Evolutionary conservation across 345 rosid species (phyloP).

Genomic region (Eucalyptus coolabah): DNA sequence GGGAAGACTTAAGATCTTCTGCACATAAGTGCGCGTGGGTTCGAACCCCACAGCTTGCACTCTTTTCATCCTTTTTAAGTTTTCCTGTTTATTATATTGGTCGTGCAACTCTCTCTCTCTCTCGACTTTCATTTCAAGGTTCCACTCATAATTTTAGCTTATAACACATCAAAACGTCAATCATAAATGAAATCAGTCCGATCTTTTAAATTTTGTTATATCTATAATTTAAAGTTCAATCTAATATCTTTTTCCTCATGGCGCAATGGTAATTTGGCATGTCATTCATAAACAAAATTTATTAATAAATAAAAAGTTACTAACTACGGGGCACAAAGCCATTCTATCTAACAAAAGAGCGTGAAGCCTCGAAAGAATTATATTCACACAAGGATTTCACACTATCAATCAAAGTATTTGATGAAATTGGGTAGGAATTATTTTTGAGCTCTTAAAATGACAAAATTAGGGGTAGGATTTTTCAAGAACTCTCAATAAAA

Average conservation of each 20-base stretch:
- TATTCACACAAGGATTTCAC: not conserved
- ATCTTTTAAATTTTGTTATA: not conserved
- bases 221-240: not conserved
- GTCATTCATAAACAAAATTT: not conserved
- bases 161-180: not conserved
- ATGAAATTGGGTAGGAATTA: not conserved
- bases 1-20: conserved; percentile 93
- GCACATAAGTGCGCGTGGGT: conserved; percentile 92
- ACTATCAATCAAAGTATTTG: not conserved
- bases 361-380: not conserved
- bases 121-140: not conserved
- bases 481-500: not conserved
- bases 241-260: not conserved
- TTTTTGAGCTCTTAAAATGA: not conserved
- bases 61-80: not conserved
- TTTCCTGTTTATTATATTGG: not conserved
- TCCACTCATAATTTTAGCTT: not conserved
- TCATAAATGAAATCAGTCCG: not conserved
- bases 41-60: conserved; percentile 94
- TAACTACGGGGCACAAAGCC: not conserved
- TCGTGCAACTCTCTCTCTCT: not conserved
- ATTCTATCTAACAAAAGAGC: not conserved
- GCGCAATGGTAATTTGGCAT: not conserved
- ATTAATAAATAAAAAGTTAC: too few relatives aligned
- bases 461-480: not conserved